Evolutionary conservation across 1,284 basidiomycete genomes (phyloP).

Genomic region (Melanopsichium pennsylvanicum): DNA sequence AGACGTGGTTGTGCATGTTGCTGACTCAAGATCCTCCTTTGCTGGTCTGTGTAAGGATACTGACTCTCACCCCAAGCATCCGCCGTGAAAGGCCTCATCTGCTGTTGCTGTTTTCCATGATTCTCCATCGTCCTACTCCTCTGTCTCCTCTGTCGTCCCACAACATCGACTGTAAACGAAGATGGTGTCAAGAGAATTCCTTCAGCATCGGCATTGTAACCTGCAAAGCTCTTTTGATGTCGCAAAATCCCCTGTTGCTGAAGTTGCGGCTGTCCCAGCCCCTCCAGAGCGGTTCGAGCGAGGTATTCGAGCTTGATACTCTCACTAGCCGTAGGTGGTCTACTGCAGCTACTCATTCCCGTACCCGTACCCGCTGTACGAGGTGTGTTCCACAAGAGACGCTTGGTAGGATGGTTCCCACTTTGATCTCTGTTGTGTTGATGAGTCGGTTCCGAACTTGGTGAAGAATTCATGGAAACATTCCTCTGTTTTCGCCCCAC

Average conservation of each 20-base stretch:
- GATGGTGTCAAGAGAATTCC: conserved; percentile 31
- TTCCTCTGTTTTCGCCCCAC: conserved; percentile 7
- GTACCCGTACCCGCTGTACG: no score
- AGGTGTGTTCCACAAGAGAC: conserved; percentile 13
- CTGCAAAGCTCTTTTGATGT: conserved; percentile 14
- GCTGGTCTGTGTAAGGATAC: conserved; percentile 20
- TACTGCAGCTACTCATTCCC: no score
- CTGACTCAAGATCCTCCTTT: conserved; percentile 6
- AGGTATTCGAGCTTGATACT: conserved; percentile 47
- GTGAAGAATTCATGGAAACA: conserved; percentile 17
- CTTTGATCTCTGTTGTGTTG: no score
- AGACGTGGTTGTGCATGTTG: conserved; percentile 1
- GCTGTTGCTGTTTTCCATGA: neutral
- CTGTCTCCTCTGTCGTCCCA: conserved; percentile 9
- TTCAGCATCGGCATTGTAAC: no score
- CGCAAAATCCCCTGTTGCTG: conserved; percentile 11
- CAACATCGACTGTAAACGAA: conserved; percentile 22
- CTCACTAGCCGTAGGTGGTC: conserved; percentile 42
- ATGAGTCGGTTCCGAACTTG: neutral
- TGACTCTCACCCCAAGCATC: conserved; percentile 38
- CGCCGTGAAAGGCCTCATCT: conserved; percentile 30
- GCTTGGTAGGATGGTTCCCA: no score
- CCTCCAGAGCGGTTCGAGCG: conserved; percentile 8
- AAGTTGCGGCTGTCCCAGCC: neutral
- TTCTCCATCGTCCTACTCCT: conserved; percentile 29